Conservation (phyloP, 306 rosid genomes). For the Acacia confusa region DNA sequence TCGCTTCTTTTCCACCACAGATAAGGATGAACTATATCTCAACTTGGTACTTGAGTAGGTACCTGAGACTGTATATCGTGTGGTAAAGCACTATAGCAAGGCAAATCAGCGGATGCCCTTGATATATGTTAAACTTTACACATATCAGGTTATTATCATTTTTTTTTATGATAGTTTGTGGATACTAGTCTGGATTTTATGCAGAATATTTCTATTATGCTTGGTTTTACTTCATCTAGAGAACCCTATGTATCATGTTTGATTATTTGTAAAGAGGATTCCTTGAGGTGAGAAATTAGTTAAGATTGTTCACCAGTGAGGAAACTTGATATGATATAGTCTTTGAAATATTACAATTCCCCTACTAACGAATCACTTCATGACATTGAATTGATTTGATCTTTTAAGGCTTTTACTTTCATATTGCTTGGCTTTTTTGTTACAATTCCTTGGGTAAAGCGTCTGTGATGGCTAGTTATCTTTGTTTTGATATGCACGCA, state of each 20-base stretch:
- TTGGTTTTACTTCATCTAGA: neutral
- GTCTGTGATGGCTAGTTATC: neutral
- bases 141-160: slow-evolving; percentile 54
- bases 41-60: slow-evolving; percentile 44
- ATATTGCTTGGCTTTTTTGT: neutral
- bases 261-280: neutral
- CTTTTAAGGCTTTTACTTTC: neutral
- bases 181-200: neutral
- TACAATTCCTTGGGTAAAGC: neutral
- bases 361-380: neutral
- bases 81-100: slow-evolving; percentile 67
- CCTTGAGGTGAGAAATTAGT: neutral
- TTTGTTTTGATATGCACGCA: neutral
- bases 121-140: slow-evolving; percentile 68
- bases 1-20: slow-evolving; percentile 70
- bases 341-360: neutral
- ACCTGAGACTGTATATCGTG: slow-evolving; percentile 68
- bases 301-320: too few species aligned
- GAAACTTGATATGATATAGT: neutral
- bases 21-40: slow-evolving; percentile 71
- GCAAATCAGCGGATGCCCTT: slow-evolving; percentile 74
- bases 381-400: neutral
- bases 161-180: neutral
- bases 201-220: neutral
- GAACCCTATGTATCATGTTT: neutral